A percentile compares a stretch with the other conserved stretches of the same genome.
phyloP scores from a whole-genome alignment of 495 filamentous ascomycete genomes.

The Clohesyomyces aquaticus region DNA sequence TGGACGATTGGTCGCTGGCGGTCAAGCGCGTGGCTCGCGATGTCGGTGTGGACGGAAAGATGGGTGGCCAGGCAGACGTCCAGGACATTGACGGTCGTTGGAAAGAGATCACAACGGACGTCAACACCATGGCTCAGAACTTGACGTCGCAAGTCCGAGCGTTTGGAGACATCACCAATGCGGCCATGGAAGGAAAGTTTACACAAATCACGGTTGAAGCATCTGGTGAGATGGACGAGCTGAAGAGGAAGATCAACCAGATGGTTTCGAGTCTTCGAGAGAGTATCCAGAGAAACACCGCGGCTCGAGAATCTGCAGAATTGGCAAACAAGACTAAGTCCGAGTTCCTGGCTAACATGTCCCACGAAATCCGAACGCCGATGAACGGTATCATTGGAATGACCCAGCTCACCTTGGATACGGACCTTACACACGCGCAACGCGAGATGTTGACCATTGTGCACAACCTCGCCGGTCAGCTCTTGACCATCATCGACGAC shows the following conservation, averaged over 20 bases:
- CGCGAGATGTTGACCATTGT: constrained; percentile 99
- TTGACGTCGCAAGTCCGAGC: constrained; percentile 96
- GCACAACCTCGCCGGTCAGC: constrained; percentile 94
- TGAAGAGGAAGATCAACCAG: constrained; percentile 99
- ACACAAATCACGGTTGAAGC: constrained; percentile 97
- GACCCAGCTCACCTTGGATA: constrained; percentile 96
- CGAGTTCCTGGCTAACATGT: constrained; percentile 99
- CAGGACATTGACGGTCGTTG: constrained; percentile 91
- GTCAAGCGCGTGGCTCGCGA: constrained; percentile 95
- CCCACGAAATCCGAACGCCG: constrained; percentile 96
- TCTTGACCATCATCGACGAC: constrained; percentile 98
- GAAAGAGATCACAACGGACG: constrained; percentile 98
- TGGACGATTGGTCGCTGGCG: constrained; percentile 96
- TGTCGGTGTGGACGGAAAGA: constrained; percentile 97
- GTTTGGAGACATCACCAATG: constrained; percentile 97
- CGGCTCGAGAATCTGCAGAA: constrained; percentile 93
- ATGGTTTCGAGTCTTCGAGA: constrained; percentile 97
- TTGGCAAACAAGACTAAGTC: constrained; percentile 98
- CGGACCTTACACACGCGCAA: constrained; percentile 90
- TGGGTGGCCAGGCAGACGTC: constrained; percentile 97
- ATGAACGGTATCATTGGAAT: constrained; percentile 90
- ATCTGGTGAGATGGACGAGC: constrained; percentile 97
- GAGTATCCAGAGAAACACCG: constrained; percentile 97
- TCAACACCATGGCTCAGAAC: constrained; percentile 99
- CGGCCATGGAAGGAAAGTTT: constrained; percentile 95